These are phyloP conservation scores for Phylloporus arenicola DNA, from an alignment of 768 basidiomycete genomes.

Conservation along the genomic window DNA sequence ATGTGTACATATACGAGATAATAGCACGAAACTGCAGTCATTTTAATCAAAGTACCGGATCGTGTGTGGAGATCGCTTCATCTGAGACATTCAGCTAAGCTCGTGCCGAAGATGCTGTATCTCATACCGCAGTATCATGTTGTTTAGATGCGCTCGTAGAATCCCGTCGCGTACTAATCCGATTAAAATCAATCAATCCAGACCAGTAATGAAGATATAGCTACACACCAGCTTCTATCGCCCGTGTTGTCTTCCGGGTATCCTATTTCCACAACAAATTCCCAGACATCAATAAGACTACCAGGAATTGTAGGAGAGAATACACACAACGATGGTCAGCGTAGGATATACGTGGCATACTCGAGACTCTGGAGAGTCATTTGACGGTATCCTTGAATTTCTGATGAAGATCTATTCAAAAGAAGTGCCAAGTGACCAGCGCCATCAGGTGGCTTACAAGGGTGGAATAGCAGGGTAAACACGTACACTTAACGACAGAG, in stretches of 20 bases:
- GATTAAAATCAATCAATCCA: not conserved
- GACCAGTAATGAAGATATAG: not conserved
- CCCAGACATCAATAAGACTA: not conserved
- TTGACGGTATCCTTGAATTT: constrained; percentile 67
- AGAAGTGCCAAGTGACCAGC: not conserved
- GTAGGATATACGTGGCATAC: constrained; percentile 63
- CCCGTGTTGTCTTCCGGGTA: constrained; percentile 55
- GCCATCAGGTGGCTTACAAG: not conserved
- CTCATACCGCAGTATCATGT: constrained; percentile 45
- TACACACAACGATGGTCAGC: constrained; percentile 54
- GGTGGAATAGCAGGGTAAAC: not conserved
- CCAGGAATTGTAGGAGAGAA: not conserved
- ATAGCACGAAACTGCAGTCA: constrained; percentile 1
- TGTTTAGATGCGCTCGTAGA: constrained; percentile 49
- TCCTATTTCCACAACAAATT: constrained; percentile 35
- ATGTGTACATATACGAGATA: too few relatives aligned
- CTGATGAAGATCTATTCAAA: constrained; percentile 50
- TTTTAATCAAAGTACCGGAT: not conserved
- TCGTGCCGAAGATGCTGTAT: not conserved
- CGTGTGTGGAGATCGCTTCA: constrained; percentile 1
- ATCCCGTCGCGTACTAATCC: constrained; percentile 55
- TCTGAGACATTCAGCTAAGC: constrained; percentile 1
- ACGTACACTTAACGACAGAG: constrained; percentile 59
- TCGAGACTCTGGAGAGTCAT: constrained; percentile 51
- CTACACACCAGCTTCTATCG: constrained; percentile 47